These are phyloP conservation scores for Zygosaccharomyces pseudobailii DNA, from an alignment of 1,139 yeast genomes.

Conservation along the genomic window DNA sequence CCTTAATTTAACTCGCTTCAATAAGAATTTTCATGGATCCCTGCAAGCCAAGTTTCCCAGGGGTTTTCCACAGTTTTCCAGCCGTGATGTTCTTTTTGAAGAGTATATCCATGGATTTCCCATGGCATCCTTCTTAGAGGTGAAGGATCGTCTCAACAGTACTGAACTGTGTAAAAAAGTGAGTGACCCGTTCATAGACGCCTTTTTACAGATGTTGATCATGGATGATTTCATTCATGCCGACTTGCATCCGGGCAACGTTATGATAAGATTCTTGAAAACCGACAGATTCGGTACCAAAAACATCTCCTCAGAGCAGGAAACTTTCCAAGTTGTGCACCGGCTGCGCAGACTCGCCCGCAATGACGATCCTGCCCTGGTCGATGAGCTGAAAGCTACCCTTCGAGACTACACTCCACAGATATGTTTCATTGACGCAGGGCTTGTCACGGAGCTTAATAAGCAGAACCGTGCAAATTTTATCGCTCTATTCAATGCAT, in stretches of 20 bases:
- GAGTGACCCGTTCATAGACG: conserved; percentile 84
- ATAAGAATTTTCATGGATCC: conserved; percentile 40
- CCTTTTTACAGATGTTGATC: conserved; percentile 87
- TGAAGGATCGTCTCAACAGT: conserved; percentile 36
- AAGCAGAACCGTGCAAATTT: conserved; percentile 74
- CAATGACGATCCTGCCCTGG: conserved; percentile 43
- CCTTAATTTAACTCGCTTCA: conserved; percentile 65
- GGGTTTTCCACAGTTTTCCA: conserved; percentile 62
- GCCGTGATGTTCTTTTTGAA: conserved; percentile 75
- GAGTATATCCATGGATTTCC: conserved; percentile 82
- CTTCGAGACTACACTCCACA: conserved; percentile 70
- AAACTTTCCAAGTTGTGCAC: conserved; percentile 46
- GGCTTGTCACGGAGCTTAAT: conserved; percentile 85
- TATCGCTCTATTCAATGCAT: conserved; percentile 80
- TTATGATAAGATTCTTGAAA: conserved; percentile 71
- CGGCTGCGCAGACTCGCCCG: conserved; percentile 41
- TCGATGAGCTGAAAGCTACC: conserved; percentile 45
- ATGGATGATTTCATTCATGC: conserved; percentile 93
- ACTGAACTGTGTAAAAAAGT: conserved; percentile 58
- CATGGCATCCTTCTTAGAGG: conserved; percentile 58
- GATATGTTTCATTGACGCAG: conserved; percentile 87
- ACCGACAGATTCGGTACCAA: conserved; percentile 37
- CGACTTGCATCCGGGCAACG: conserved; percentile 94
- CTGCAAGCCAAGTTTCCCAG: conserved; percentile 75
- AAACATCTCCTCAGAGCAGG: conserved; percentile 32